Base-by-base conservation (phyloP, 2,329 filamentous ascomycete genomes). In the Fusarium albidum region DNA sequence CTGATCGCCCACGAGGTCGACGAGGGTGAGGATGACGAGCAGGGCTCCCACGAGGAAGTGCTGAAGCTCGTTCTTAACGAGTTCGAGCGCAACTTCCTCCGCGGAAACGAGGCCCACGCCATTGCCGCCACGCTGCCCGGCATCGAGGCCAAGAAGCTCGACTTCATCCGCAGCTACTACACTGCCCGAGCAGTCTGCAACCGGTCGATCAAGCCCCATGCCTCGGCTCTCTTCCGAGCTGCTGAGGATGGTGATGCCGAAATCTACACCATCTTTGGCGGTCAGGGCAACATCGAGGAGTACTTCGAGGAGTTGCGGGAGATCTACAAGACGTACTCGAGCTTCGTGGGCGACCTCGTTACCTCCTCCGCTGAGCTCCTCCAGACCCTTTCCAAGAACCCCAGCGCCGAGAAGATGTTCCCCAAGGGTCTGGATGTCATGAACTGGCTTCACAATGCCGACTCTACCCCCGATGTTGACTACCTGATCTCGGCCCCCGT, bases 241-340 rank as follows among this genome's bases (percentile, higher is more conserved):
- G 92, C 92, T 9, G 87, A 90, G 39, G 93, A 97, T 59, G 88
- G 86, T 57, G 87, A 88, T 49, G 93, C 93, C 48, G 88, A 86
- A 66, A 85, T 99, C 55, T 99, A 96, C 79, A 93, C 88, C 62
- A 92, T 99, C 57, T 96, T 98, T 65, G 95, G 95, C 55, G 95
- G 95, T 7, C 95, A 99, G 74, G 95, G 95, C 67, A 99, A 99
- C 75, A 98, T 99, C 61, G 94, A 99, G 76, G 96, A 99, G 77
- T 99, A 99, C 77, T 99, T 99, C 69, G 94, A 99, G 65, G 95
- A 99, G 79, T 84, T 99, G 58, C 88, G 95, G 50, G 90, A 96
- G 73, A 85, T 98, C 52, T 94, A 94, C 79, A 87, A 82, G 67
- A 96, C 93, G 54, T 99, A 99, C 77, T 89, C 91, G 11, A 90